Base-by-base conservation (phyloP, 1,139 yeast genomes). In the Sugiyamaella japonica region DNA sequence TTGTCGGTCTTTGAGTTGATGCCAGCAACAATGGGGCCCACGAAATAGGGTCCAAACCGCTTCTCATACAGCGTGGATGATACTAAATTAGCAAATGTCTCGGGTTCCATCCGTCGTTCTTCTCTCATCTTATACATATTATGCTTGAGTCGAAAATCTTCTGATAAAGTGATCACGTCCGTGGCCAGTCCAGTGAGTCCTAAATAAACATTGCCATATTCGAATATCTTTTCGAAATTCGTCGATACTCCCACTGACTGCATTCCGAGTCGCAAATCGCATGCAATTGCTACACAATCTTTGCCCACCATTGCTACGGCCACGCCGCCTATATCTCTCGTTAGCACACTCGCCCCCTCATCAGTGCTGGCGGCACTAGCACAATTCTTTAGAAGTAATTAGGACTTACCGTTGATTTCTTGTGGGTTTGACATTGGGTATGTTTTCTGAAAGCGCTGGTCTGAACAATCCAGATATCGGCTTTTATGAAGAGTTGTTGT, bases 291-390 rank as follows among this genome's bases (percentile, higher is more conserved):
- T 57, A 95, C 90, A 76, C 99, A 95, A 65, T 90, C 97, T 70
- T 95, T 91, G 64, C 99, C 99, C 25, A 86, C 86, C 99, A 95
- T 95, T 63, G 99, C 99, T 41, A 95, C 96, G 57, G 96, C 96
- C 58, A 96, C 81, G 73, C 99, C 99, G 73, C 96, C 86, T 80
- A 60, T 10, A 15, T 50, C 51, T 34, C n/a, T 44, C 13, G 38
- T 34, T 50, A 50, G 25, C 13, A 16, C 16, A 3, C 3, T 39
- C 15, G 3, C 3, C 7, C n/a, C 34, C 29, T 31, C 38, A 42
- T n/a, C n/a, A n/a, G n/a, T n/a, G n/a, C 17, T 42, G 36, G 46
- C 46, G 32, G n/a, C 46, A n/a, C n/a, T n/a, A n/a, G n/a, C n/a
- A n/a, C n/a, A n/a, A n/a, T n/a, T n/a, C n/a, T n/a, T n/a, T n/a